Evolutionary conservation across 208 protist species (phyloP).

Genomic region (Spongospora subterranea): DNA sequence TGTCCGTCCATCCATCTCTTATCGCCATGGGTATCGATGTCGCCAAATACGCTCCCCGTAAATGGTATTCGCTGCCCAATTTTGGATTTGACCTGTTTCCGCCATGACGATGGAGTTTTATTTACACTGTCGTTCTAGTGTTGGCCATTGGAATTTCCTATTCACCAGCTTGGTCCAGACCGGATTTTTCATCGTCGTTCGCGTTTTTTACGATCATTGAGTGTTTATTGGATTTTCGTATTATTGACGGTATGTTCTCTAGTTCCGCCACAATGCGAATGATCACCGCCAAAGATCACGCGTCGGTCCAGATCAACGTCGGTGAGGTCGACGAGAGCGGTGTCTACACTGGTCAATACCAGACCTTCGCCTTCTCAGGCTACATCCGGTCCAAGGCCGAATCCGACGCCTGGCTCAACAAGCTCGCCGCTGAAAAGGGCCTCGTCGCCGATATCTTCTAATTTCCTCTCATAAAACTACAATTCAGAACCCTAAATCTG

Average conservation of each 20-base stretch:
- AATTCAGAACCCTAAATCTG: too few species aligned
- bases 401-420: conserved; percentile 52
- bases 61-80: too few species aligned
- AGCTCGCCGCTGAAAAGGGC: conserved; percentile 35
- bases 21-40: conserved; percentile 16
- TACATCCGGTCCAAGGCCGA: conserved; percentile 60
- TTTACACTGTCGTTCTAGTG: neutral
- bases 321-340: conserved; percentile 60
- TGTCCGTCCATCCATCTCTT: neutral
- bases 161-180: too few species aligned
- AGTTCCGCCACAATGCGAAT: conserved; percentile 61
- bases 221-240: too few species aligned
- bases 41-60: conserved; percentile 24
- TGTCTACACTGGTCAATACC: conserved; percentile 56
- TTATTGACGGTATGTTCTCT: too few species aligned
- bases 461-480: neutral
- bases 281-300: conserved; percentile 63
- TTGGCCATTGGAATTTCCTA: too few species aligned
- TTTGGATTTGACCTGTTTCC: too few species aligned
- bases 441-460: conserved; percentile 51
- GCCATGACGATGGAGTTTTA: neutral
- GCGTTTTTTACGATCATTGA: too few species aligned
- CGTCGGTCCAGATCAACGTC: conserved; percentile 63
- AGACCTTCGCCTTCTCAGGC: conserved; percentile 58
- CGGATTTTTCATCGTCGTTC: too few species aligned